phyloP scores from a whole-genome alignment of 2,329 filamentous ascomycete genomes.

The Arthrobotrys sphaeroides region DNA sequence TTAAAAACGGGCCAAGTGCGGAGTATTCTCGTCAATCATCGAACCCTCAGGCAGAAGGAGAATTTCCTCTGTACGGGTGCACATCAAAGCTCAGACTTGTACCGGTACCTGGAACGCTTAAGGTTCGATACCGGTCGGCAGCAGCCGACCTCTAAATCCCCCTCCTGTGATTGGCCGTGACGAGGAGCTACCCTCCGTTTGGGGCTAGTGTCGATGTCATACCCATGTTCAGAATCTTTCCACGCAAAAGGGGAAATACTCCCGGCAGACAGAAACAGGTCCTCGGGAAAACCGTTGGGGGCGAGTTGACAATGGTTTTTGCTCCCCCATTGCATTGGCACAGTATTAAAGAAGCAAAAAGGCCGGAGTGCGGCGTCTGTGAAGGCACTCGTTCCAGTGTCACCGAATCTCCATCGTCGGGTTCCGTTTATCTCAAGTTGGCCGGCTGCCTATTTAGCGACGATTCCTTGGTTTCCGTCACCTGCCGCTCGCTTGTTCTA shows the following conservation, averaged over 20 bases:
- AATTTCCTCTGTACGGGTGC: neutral
- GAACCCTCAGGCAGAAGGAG: neutral
- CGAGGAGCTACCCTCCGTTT: neutral
- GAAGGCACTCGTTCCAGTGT: neutral
- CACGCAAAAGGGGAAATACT: constrained; percentile 48
- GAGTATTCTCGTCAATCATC: too few species aligned
- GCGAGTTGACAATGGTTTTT: neutral
- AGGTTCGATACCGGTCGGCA: constrained; percentile 40
- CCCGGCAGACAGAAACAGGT: constrained; percentile 46
- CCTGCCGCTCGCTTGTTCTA: constrained; percentile 36
- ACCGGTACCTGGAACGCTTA: constrained; percentile 30
- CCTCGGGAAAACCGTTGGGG: constrained; percentile 50
- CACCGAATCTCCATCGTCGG: neutral
- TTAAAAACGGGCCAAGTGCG: neutral
- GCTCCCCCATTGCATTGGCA: constrained; percentile 20
- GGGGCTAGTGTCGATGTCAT: constrained; percentile 42
- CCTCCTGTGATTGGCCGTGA: neutral
- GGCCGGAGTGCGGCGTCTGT: constrained; percentile 37
- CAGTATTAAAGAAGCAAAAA: constrained; percentile 47
- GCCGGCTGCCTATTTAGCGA: constrained; percentile 39
- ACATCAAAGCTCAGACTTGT: constrained; percentile 3
- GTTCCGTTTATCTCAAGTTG: neutral
- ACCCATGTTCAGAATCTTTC: constrained; percentile 45
- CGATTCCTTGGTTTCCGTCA: neutral
- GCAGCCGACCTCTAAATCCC: constrained; percentile 16